Percentiles rank a stretch among this genome's conserved stretches.
Evolutionary conservation across 768 basidiomycete genomes (phyloP).

Genomic region (Mycena olivaceomarginata): DNA sequence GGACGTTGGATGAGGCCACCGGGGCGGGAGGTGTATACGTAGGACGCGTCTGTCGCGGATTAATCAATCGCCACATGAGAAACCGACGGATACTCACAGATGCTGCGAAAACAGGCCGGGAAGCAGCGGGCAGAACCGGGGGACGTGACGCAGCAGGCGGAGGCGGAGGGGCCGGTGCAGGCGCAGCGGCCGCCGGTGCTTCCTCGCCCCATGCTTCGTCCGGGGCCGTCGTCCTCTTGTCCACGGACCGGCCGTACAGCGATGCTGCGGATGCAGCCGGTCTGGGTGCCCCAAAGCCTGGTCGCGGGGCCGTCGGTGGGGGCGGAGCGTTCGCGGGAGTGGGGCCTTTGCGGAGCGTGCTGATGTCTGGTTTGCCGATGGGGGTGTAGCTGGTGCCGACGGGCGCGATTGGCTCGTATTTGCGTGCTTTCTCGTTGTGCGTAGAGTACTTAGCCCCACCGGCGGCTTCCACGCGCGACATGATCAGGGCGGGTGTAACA

Average conservation of each 20-base stretch:
- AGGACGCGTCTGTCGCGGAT: slow-evolving; percentile 22
- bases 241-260: slow-evolving; percentile 62
- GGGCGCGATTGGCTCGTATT: slow-evolving; percentile 87
- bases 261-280: slow-evolving; percentile 64
- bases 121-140: slow-evolving; percentile 63
- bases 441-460: slow-evolving; percentile 94
- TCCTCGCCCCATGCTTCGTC: slow-evolving; percentile 80
- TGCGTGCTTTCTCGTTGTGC: slow-evolving; percentile 86
- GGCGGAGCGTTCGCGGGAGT: slow-evolving; percentile 55
- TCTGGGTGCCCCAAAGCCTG: slow-evolving; percentile 66
- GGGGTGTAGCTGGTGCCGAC: slow-evolving; percentile 88
- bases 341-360: slow-evolving; percentile 67
- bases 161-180: slow-evolving; percentile 61
- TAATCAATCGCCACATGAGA: background rate
- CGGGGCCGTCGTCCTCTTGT: slow-evolving; percentile 61
- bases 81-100: slow-evolving; percentile 47
- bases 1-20: slow-evolving; percentile 66
- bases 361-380: slow-evolving; percentile 84
- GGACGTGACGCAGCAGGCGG: slow-evolving; percentile 69
- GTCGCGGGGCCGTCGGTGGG: slow-evolving; percentile 65
- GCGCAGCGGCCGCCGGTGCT: slow-evolving; percentile 52
- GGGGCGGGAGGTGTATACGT: slow-evolving; percentile 54
- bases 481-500: slow-evolving; percentile 86
- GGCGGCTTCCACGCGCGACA: slow-evolving; percentile 90
- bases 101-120: slow-evolving; percentile 65